phyloP scores from a whole-genome alignment of 371 early-diverging fungal genomes.

The Syncephalastrum racemosum region DNA sequence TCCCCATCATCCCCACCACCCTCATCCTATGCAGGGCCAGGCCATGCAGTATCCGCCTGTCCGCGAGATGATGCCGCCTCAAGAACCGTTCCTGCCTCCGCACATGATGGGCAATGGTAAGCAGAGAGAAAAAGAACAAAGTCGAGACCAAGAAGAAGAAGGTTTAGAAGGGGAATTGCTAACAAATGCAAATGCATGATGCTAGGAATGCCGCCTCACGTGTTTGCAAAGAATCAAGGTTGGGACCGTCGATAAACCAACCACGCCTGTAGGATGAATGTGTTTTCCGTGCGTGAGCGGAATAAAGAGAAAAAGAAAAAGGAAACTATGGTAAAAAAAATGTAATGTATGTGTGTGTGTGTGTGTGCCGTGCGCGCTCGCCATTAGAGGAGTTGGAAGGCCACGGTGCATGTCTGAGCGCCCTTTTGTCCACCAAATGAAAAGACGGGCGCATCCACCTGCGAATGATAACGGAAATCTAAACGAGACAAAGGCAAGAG shows the following conservation, averaged over 20 bases:
- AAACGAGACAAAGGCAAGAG: conserved; percentile 7
- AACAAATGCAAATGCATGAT: no score
- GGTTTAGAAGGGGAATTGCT: conserved; percentile 3
- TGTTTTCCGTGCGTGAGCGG: no score
- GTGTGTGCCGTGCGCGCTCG: not conserved
- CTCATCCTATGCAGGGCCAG: no score
- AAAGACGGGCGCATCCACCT: conserved; percentile 81
- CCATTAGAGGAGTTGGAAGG: conserved; percentile 52
- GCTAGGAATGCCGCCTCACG: conserved; percentile 27
- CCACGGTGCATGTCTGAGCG: conserved; percentile 82
- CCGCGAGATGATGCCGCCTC: conserved; percentile 24
- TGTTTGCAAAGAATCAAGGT: conserved; percentile 38
- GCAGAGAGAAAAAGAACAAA: not conserved
- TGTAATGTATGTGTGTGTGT: no score
- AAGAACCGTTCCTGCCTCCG: conserved; percentile 25
- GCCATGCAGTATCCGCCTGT: conserved; percentile 19
- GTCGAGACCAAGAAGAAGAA: not conserved
- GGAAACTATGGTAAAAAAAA: no score
- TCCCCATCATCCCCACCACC: not conserved
- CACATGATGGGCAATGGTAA: conserved; percentile 40
- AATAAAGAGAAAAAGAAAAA: no score
- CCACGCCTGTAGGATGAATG: no score
- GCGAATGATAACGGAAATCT: conserved; percentile 67
- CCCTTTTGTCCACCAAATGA: conserved; percentile 87
- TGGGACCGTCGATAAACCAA: conserved; percentile 41